phyloP scores from a whole-genome alignment of 306 rosid species.

The Ormosia emarginata region DNA sequence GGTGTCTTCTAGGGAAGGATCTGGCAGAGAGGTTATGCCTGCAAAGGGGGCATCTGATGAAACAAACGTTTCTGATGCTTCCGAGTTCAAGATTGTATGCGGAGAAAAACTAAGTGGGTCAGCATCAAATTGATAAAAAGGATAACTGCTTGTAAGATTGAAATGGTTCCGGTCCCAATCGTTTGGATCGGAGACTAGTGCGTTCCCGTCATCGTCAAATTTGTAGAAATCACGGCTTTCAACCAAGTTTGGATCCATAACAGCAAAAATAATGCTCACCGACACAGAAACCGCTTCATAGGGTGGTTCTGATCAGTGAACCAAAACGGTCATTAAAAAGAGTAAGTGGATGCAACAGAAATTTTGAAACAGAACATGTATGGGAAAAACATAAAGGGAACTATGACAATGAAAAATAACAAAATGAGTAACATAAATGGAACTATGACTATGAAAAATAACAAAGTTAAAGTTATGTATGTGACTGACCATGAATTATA shows the following conservation, averaged over 20 bases:
- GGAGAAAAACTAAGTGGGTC: conserved; percentile 1
- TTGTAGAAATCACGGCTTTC: not conserved
- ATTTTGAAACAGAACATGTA: not conserved
- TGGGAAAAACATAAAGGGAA: not conserved
- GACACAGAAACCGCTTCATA: not conserved
- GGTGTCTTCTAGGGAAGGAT: conserved; percentile 29
- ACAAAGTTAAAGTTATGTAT: not conserved
- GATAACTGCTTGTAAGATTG: not conserved
- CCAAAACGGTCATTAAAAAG: not conserved
- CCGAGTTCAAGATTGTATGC: not conserved
- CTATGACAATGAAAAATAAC: no score
- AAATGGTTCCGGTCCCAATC: not conserved
- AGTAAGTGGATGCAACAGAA: not conserved
- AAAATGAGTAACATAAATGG: not conserved
- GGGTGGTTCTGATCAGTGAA: not conserved
- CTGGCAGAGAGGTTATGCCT: not conserved
- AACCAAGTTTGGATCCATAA: conserved; percentile 40
- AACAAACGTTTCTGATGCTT: not conserved
- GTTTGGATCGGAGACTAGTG: not conserved
- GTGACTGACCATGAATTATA: not conserved
- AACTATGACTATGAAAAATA: not conserved
- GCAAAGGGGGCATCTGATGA: not conserved
- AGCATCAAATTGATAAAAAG: not conserved
- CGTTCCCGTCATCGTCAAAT: not conserved
- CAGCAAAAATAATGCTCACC: not conserved